A percentile compares a stretch with the other conserved stretches of the same genome.
These are phyloP conservation scores for Escovopsis weberi DNA, from an alignment of 2,329 filamentous ascomycete species.

Conservation along the genomic window DNA sequence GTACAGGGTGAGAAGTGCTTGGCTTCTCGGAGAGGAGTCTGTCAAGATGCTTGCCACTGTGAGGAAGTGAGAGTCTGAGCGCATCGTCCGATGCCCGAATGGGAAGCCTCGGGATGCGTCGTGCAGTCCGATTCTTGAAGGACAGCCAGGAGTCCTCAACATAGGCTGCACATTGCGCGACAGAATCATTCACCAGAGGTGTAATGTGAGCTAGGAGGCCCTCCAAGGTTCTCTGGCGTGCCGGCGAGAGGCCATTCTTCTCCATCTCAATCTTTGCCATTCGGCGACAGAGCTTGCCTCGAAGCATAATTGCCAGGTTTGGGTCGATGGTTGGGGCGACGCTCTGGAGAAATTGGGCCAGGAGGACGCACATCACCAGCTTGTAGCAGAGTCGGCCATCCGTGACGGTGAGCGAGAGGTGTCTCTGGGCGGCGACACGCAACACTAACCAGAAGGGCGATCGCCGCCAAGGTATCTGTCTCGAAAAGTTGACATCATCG, in stretches of 20 bases:
- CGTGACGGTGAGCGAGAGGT: conserved; percentile 17
- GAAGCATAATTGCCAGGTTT: background rate
- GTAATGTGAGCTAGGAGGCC: background rate
- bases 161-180: conserved; percentile 8
- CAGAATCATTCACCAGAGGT: background rate
- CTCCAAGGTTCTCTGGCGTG: background rate
- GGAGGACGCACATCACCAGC: conserved; percentile 2
- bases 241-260: conserved; percentile 39
- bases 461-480: conserved; percentile 1
- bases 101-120: conserved; percentile 28
- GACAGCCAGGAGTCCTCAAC: conserved; percentile 23
- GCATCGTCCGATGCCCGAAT: conserved; percentile 17
- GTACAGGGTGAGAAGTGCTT: background rate
- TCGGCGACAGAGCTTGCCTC: conserved; percentile 4
- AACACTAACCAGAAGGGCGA: conserved; percentile 5
- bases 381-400: conserved; percentile 2
- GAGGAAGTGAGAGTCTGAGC: conserved; percentile 22
- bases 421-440: conserved; percentile 4
- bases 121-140: conserved; percentile 23
- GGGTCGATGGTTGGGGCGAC: conserved; percentile 21
- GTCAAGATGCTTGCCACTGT: conserved; percentile 23
- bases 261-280: conserved; percentile 14
- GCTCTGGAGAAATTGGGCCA: background rate
- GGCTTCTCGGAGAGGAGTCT: background rate
- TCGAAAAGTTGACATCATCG: conserved; percentile 25